phyloP scores from a whole-genome alignment of 2,329 filamentous ascomycete species.

The Phyllosticta ampelicida region DNA sequence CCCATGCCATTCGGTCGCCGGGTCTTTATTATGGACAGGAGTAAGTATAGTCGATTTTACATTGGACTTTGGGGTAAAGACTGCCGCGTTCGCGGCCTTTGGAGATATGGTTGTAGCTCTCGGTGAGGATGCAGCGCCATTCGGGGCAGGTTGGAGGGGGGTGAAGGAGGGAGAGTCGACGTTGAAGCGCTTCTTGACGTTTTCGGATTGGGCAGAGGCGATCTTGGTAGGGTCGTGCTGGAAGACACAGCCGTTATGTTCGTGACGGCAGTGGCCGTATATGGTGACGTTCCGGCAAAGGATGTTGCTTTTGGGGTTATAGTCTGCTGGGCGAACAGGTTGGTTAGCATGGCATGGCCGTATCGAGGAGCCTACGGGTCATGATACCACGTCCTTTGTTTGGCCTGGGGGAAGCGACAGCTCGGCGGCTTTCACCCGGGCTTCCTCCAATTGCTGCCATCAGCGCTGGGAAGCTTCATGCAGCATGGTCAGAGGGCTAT shows the following conservation, averaged over 20 bases:
- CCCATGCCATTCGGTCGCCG: conserved; percentile 37
- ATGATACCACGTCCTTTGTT: conserved; percentile 11
- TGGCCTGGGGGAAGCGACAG: conserved; percentile 10
- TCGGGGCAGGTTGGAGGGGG: conserved; percentile 46
- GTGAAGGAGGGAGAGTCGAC: conserved; percentile 96
- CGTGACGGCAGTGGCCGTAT: conserved; percentile 85
- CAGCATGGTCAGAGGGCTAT: conserved; percentile 9
- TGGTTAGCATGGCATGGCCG: not conserved
- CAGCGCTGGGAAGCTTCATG: conserved; percentile 9
- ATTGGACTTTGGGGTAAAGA: conserved; percentile 62
- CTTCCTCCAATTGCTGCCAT: conserved; percentile 12
- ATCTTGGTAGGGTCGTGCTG: conserved; percentile 69
- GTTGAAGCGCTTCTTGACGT: conserved; percentile 67
- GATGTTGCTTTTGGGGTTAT: conserved; percentile 54
- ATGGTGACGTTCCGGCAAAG: conserved; percentile 88
- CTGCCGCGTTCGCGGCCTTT: conserved; percentile 78
- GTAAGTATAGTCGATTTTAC: conserved; percentile 11
- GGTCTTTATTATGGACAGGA: conserved; percentile 36
- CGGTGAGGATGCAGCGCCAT: conserved; percentile 34
- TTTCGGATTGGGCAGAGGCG: conserved; percentile 38
- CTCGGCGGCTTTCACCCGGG: conserved; percentile 11
- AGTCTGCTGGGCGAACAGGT: conserved; percentile 6
- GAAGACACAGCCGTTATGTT: conserved; percentile 74
- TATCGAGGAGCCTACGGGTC: not conserved
- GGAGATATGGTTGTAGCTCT: conserved; percentile 76